Evolutionary conservation across 2,329 filamentous ascomycete genomes (phyloP), one percentile per base, ranked within the genome.

Genomic region (Berkeleyomyces rouxiae): DNA sequence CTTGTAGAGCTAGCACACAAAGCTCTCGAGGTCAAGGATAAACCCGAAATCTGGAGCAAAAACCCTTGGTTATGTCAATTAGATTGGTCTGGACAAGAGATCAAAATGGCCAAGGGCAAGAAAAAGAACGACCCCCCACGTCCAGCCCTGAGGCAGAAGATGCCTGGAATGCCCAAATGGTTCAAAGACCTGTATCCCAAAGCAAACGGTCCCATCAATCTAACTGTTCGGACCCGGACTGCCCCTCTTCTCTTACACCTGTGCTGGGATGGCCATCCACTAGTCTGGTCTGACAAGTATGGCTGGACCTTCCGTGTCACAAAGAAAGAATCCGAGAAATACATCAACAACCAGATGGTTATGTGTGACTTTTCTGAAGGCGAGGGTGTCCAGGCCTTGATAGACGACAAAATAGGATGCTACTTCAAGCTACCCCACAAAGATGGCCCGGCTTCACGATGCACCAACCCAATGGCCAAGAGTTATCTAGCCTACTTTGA

Each of bases 381-480:
- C 1, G 90, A 95, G 68, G 79, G 85, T 59, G 84, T 87, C 39
- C 70, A 70, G 7, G 63, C 75, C 67, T 74, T 97, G 31, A 79
- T 83, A 40, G 80, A 87, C 65, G 90, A 96, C 70, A 71, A 67
- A 3, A 72, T 75, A 1, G 79, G 87, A 66, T 73, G 78, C 4
- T 99, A 95, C 72, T 95, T 92, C 75, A 99, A 97, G 71, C 79
- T 99, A 3, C 93, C 95, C 0, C 93, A 99, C 74, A 97, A 97
- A 69, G 91, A 97, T 71, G 93, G 93, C 0, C 91, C 91, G 0
- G 80, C 82, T 23, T 85, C 92, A 11, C 81, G 93, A 63, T 97
- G 93, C 72, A 82, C 81, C 1, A 96, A 85, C 66, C 93, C 93
- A 0, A 80, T 99, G 71, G 90, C 93, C 6, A 99, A 99, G 73